Conservation (phyloP, 2,329 filamentous ascomycete species). For the Fusarium beomiforme region DNA sequence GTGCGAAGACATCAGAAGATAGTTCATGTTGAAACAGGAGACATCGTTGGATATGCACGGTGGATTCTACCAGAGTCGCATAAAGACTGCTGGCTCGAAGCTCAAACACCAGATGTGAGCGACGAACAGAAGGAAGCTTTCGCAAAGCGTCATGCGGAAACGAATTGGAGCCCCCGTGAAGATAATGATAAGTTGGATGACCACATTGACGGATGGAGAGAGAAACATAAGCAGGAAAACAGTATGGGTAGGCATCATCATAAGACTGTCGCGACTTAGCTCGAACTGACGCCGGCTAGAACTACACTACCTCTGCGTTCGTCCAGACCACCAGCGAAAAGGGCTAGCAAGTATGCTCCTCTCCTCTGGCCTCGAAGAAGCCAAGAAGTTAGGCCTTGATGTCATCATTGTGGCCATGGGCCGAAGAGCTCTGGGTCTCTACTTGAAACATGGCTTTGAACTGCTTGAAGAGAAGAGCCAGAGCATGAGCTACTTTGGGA, state of each 20-base stretch:
- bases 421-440: conserved; percentile 15
- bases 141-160: not conserved
- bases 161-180: not conserved
- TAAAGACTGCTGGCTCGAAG: conserved; percentile 11
- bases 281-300: conserved; percentile 4
- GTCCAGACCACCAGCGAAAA: conserved; percentile 31
- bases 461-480: conserved; percentile 13
- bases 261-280: fast-evolving
- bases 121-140: not conserved
- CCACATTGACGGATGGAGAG: conserved; percentile 13
- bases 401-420: conserved; percentile 34
- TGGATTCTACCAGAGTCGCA: conserved; percentile 27
- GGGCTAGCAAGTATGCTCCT: conserved; percentile 39
- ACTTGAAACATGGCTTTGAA: conserved; percentile 34
- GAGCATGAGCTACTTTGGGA: conserved; percentile 2
- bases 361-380: conserved; percentile 31
- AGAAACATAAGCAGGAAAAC: conserved; percentile 14
- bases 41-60: conserved; percentile 38
- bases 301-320: conserved; percentile 38
- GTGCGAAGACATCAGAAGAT: conserved; percentile 35
- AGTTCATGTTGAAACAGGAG: conserved; percentile 24
- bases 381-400: conserved; percentile 25
- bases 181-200: conserved; percentile 18
- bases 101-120: conserved; percentile 26
- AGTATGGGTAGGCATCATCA: conserved; percentile 9